phyloP scores from a whole-genome alignment of 352 stramenopile genomes.

The Phytophthora pisi region DNA sequence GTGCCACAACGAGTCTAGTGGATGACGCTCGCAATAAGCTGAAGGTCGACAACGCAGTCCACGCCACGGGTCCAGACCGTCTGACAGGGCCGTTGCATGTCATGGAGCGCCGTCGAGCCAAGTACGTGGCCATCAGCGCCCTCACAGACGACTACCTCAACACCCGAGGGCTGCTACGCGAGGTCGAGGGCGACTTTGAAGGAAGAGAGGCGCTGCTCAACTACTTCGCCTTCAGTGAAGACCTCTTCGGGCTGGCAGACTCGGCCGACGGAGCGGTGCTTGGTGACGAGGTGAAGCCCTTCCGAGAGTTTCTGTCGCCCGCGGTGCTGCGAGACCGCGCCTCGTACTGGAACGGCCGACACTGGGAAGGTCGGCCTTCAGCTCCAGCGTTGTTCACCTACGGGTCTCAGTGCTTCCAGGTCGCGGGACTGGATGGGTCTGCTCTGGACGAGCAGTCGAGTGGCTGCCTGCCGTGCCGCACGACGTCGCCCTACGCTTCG shows the following conservation, averaged over 20 bases:
- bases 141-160: conserved; percentile 92
- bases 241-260: conserved; percentile 69
- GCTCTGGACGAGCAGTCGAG: conserved; percentile 22
- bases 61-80: conserved; percentile 91
- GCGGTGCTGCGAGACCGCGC: conserved; percentile 53
- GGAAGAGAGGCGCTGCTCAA: conserved; percentile 71
- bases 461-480: conserved; percentile 69
- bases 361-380: conserved; percentile 77
- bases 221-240: conserved; percentile 73
- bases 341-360: conserved; percentile 82
- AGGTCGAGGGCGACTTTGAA: conserved; percentile 87
- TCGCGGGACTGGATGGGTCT: conserved; percentile 43
- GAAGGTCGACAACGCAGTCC: conserved; percentile 94
- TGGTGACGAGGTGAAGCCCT: conserved; percentile 51
- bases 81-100: conserved; percentile 89
- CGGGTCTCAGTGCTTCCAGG: conserved; percentile 57
- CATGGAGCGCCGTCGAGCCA: conserved; percentile 90
- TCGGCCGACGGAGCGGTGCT: conserved; percentile 19
- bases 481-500: conserved; percentile 60
- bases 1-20: conserved; percentile 66
- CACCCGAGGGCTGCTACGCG: conserved; percentile 68
- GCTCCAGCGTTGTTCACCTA: conserved; percentile 77
- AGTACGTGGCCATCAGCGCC: conserved; percentile 93
- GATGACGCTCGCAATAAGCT: conserved; percentile 56
- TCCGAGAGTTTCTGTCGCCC: conserved; percentile 56